These are phyloP conservation scores for Sarocladiaceae sp. DNA, from an alignment of 2,329 filamentous ascomycete genomes.

Conservation along the genomic window DNA sequence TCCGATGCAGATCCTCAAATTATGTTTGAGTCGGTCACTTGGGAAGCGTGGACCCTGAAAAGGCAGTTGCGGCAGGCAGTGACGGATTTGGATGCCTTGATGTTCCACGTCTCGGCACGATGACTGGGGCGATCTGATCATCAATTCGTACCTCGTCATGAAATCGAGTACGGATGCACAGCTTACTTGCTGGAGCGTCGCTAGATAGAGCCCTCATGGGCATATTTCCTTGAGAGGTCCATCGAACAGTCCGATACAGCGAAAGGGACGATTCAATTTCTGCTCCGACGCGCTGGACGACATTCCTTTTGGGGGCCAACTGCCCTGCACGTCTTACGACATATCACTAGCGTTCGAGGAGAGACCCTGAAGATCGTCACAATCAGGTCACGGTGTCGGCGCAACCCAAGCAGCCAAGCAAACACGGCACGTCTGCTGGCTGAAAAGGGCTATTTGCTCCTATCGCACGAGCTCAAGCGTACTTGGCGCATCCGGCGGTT, in stretches of 20 bases:
- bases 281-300: neutral
- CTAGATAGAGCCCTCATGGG: no score
- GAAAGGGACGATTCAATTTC: no score
- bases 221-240: no score
- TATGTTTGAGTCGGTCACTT: neutral
- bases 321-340: neutral
- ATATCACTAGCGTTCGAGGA: neutral
- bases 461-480: neutral
- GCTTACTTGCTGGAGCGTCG: neutral
- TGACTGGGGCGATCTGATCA: no score
- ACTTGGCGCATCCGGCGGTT: slow-evolving; percentile 6
- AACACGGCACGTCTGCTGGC: neutral
- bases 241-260: no score
- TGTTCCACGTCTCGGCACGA: no score
- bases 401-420: neutral
- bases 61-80: neutral
- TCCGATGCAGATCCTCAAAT: neutral
- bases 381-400: neutral
- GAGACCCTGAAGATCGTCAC: slow-evolving; percentile 7
- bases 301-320: neutral
- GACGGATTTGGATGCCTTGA: no score
- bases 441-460: neutral
- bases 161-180: no score
- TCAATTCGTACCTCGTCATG: no score
- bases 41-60: neutral